Evolutionary conservation across 192 early-diverging fungal genomes (phyloP), one percentile per base, ranked within the genome.

Genomic region (Coemansia sp.): DNA sequence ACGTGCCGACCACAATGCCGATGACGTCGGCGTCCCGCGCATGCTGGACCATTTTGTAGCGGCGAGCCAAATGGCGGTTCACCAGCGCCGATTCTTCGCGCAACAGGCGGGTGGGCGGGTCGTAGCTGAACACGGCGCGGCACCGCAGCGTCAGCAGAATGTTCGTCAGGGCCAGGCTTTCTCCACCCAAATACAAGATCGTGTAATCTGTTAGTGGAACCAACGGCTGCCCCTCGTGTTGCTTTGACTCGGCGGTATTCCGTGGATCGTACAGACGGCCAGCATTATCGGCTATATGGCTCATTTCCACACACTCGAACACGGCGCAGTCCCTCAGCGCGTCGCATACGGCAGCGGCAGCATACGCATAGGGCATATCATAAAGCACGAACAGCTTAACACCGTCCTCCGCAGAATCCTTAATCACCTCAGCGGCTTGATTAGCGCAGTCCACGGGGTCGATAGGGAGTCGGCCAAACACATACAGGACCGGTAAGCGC

Each of bases 1-100:
- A 72, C 0, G 96, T 97, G 23, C 96, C 96, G 19, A 95, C 89
- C 14, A 97, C 94, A 25, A 99, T 93, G 6, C 93, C 96, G 65
- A 97, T 84, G 15, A 90, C 84, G 63, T 89, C 83, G 10, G 94
- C 90, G 72, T 98, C 94, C 55, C 85, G 86, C 13, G 93, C 95
- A 49, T 88, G 88, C 70, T 96, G 93, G 22, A 98, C 83, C 78
- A 90, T 82, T 40, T 85, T 84, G 71, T 87, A 95, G 40, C 87
- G 74, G 27, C 80, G 77, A 64, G 78, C 84, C 34, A 90, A 43
- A 26, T 82, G 68, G 42, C 60, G 65, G 56, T 85, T 90, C 1
- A 78, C 81, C 35, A 73, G 65, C 27, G 69, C 39, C 1, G 80
- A 70, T 46, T 90, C 86, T 15, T 82, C 67, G 32, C 85, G 74